These are phyloP conservation scores for Camellia oleifera DNA, from an alignment of 179 eudicot species.

Conservation along the genomic window DNA sequence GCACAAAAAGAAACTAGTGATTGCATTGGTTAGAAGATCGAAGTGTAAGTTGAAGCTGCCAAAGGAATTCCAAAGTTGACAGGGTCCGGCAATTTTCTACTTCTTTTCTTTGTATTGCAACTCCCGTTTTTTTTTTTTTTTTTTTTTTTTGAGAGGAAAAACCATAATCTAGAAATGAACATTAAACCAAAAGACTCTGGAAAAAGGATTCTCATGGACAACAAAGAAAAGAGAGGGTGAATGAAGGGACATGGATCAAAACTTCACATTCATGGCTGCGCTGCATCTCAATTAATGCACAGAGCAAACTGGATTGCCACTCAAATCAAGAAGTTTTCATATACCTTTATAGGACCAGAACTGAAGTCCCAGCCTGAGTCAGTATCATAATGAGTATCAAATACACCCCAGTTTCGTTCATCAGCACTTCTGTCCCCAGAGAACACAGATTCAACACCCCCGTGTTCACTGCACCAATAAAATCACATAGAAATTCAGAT, in stretches of 20 bases:
- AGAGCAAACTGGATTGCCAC: background rate
- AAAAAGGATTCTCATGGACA: constrained; percentile 11
- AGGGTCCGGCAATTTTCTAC: background rate
- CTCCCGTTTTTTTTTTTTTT: background rate
- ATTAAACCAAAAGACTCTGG: background rate
- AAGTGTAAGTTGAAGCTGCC: background rate
- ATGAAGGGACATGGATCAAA: background rate
- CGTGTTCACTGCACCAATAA: constrained; percentile 47
- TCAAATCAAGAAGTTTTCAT: background rate
- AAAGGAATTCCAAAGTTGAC: background rate
- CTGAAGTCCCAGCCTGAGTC: constrained; percentile 67
- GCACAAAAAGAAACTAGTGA: background rate
- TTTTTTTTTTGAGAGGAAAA: background rate
- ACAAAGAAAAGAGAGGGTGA: background rate
- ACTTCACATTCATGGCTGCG: background rate
- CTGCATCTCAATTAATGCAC: background rate
- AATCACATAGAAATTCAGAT: constrained; percentile 10
- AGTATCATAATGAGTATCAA: constrained; percentile 58
- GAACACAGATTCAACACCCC: constrained; percentile 46
- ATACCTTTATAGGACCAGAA: constrained; percentile 54
- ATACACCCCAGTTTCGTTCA: constrained; percentile 65
- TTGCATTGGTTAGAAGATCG: background rate
- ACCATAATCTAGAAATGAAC: background rate
- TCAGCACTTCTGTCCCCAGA: constrained; percentile 62
- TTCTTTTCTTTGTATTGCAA: background rate